phyloP scores from a whole-genome alignment of 1,284 basidiomycete genomes.

The Blastosporella zonata region DNA sequence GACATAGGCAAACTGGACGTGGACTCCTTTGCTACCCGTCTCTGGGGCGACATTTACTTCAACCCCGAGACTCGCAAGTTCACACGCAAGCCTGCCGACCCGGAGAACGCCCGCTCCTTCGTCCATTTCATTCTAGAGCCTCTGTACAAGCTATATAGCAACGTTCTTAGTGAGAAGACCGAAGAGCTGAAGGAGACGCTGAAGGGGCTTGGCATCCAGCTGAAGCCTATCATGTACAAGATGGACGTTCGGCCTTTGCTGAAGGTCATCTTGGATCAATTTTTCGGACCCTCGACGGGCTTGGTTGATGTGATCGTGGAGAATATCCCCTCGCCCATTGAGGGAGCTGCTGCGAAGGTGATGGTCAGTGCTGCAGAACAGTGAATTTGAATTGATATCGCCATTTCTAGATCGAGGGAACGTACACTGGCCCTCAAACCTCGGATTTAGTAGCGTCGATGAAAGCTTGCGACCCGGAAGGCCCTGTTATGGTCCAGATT shows the following conservation, averaged over 20 bases:
- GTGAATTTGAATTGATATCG: not conserved
- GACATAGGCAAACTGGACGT: conserved; percentile 50
- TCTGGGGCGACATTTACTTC: conserved; percentile 99
- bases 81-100: conserved; percentile 78
- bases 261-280: conserved; percentile 91
- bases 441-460: conserved; percentile 78
- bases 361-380: conserved; percentile 12
- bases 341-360: conserved; percentile 73
- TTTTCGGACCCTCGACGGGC: conserved; percentile 89
- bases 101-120: conserved; percentile 84
- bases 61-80: conserved; percentile 84
- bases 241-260: conserved; percentile 96
- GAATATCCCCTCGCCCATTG: conserved; percentile 83
- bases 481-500: conserved; percentile 90
- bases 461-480: conserved; percentile 80
- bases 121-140: conserved; percentile 97
- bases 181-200: conserved; percentile 82
- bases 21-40: conserved; percentile 72
- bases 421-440: conserved; percentile 84
- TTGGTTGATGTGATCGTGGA: conserved; percentile 91
- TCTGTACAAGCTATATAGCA: conserved; percentile 95
- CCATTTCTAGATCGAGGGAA: conserved; percentile 60
- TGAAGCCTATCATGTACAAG: conserved; percentile 95
- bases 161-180: conserved; percentile 91
- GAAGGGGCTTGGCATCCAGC: conserved; percentile 74